phyloP scores from a whole-genome alignment of 2,329 filamentous ascomycete species.

The Fusarium keratoplasticum region DNA sequence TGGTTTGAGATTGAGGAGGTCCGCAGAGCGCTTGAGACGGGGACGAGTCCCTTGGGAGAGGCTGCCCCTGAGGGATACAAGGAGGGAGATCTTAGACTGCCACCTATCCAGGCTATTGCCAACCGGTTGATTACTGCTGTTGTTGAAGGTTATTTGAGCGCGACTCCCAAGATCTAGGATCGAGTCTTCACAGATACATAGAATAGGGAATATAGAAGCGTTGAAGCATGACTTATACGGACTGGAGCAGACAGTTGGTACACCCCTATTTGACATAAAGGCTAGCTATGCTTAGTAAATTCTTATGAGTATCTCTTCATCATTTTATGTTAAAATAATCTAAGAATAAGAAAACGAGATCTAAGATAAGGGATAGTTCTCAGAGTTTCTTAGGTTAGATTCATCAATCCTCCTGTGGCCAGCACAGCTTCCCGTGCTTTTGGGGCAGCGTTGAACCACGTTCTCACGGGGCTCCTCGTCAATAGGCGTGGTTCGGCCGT shows the following conservation, averaged over 20 bases:
- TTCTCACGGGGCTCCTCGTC: not conserved
- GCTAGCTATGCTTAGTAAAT: not conserved
- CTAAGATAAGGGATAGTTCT: not conserved
- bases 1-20: conserved; percentile 91
- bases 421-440: not conserved
- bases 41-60: conserved; percentile 75
- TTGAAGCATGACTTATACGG: not conserved
- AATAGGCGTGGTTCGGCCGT: not conserved
- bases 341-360: not conserved
- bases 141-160: conserved; percentile 76
- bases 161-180: conserved; percentile 62
- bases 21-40: conserved; percentile 75
- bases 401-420: not conserved
- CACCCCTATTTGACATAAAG: not conserved
- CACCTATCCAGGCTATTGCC: conserved; percentile 90
- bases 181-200: not conserved
- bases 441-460: not conserved
- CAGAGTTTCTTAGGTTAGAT: not conserved
- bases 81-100: conserved; percentile 82
- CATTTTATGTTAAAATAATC: not conserved
- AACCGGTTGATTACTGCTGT: conserved; percentile 88
- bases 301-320: not conserved
- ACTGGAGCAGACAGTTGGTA: not conserved
- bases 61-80: conserved; percentile 74
- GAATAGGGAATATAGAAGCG: conserved; percentile 5